Conservation (phyloP, 768 basidiomycete genomes). For the Pulveroboletus sp. region DNA sequence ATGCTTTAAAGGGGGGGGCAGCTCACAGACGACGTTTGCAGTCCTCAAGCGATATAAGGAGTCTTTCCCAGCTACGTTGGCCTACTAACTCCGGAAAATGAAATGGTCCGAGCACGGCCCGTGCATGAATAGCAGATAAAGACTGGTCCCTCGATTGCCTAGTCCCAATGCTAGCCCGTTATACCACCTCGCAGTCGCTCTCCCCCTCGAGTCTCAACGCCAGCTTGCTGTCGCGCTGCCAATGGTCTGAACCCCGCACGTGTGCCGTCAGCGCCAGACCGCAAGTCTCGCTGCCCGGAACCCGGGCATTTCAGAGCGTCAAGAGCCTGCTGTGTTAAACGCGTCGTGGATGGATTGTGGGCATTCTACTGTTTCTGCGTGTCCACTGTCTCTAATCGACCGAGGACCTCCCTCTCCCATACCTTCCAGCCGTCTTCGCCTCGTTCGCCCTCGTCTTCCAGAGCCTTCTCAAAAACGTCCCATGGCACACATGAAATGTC, state of each 20-base stretch:
- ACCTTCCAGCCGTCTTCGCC: constrained; percentile 64
- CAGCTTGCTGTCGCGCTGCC: no score
- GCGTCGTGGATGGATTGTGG: not conserved
- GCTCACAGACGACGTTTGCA: no score
- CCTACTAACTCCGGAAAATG: not conserved
- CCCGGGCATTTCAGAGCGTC: no score
- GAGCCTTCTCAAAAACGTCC: constrained; percentile 64
- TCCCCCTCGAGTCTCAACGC: no score
- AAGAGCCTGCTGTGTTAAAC: no score
- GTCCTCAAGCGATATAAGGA: not conserved
- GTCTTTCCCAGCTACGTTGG: not conserved
- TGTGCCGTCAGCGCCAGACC: no score
- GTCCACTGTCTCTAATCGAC: constrained; percentile 57
- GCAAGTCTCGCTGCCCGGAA: no score
- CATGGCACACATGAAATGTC: constrained; percentile 67
- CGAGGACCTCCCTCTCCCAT: constrained; percentile 83
- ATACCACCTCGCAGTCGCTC: no score
- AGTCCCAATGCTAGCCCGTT: no score
- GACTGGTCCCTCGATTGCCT: no score
- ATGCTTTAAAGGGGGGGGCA: constrained; percentile 26
- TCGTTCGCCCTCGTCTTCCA: constrained; percentile 44
- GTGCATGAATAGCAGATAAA: not conserved
- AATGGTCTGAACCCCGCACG: no score
- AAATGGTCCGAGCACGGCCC: constrained; percentile 14
- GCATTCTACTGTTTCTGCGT: constrained; percentile 10